Base-by-base conservation (phyloP, 257 asterid genomes). In the Paraleonurus japonicus region DNA sequence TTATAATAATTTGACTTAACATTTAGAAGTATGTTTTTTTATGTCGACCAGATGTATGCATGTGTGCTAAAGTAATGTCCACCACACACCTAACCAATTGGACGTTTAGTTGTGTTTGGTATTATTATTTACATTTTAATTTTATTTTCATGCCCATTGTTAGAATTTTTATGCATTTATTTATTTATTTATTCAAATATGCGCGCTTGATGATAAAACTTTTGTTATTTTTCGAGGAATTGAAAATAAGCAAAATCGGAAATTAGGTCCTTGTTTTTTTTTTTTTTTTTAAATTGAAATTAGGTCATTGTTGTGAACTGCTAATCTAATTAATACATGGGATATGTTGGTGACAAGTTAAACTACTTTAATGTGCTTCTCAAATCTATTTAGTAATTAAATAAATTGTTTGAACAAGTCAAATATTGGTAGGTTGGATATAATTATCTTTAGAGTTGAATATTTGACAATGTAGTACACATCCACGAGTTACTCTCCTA, bases 391-490 rank as follows among this genome's bases (percentile, higher is more conserved):
- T 19, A 7, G 13, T 4, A 30, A 16, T 41, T 53, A 13, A 70
- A 20, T 28, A 53, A 71, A 24, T 33, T 16, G 23, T 65, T 65
- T 24, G 78, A 50, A 66, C 4, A 19, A 28, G 75, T 77, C 71
- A 28, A 65, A 61, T 77, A 27, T 23, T 70, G 23, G 39, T 48
- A 47, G 53, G 26, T 76, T 39, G 47, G 41, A 61, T n/a, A 19
- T 61, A 0, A 30, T 51, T 62, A 22, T 62, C 48, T 5, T 35
- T n/a, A 37, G 27, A 26, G 68, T 10, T 39, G 37, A 53, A 16
- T 37, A 27, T 70, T 48, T 70, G 73, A 76, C 73, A 39, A 62
- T 26, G 70, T 59, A 37, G 60, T 15, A 7, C 19, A 45, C 71
- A 47, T 16, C 35, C n/a, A n/a, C n/a, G n/a, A n/a, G n/a, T n/a